Evolutionary conservation across 2,329 filamentous ascomycete species (phyloP), one percentile per base, ranked within the genome.

Genomic region (Pseudonectria buxi): DNA sequence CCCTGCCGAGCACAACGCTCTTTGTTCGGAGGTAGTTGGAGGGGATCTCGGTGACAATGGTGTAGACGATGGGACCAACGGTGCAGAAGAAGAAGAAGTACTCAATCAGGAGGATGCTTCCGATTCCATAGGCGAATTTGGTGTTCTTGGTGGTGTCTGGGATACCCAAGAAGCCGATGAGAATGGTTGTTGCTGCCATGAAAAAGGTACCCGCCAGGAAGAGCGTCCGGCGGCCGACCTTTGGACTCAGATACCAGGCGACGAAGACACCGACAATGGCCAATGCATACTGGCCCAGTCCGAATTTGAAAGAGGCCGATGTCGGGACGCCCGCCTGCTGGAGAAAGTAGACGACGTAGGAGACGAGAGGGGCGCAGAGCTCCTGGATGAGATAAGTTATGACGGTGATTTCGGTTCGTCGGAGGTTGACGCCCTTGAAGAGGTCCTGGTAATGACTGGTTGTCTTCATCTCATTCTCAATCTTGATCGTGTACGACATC

Each of bases 11-110:
- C 10, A 67, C 67, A 24, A 71, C 63, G 0, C 64, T 65, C 50
- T 69, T 67, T 26, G 61, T 64, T 18, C 66, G 59, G 16, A 71
- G 58, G 25, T 63, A 62, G n/a, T 63, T 68, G 5, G 65, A 67
- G 0, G 61, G 58, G 4, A 69, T 54, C 47, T 71, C 67, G 2
- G 67, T 76, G 4, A 94, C 86, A 18, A 94, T 73, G 0, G 86
- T 89, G 63, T 92, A 95, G 62, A 83, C 86, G 12, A 94, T 86
- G 26, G 43, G 62, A 1, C 61, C 62, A 10, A 63, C 52, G 10
- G 59, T 63, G 35, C 55, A 47, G 37, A 62, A 52, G 39, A 62
- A 64, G 16, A 66, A 54, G 24, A 69, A 62, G 11, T 63, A 65
- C 50, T 68, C 67, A 27, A 66, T 53, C 15, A 63, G 40, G 0